Evolutionary conservation across 345 rosid species (phyloP).

Genomic region (Crucihimalaya himalaica): DNA sequence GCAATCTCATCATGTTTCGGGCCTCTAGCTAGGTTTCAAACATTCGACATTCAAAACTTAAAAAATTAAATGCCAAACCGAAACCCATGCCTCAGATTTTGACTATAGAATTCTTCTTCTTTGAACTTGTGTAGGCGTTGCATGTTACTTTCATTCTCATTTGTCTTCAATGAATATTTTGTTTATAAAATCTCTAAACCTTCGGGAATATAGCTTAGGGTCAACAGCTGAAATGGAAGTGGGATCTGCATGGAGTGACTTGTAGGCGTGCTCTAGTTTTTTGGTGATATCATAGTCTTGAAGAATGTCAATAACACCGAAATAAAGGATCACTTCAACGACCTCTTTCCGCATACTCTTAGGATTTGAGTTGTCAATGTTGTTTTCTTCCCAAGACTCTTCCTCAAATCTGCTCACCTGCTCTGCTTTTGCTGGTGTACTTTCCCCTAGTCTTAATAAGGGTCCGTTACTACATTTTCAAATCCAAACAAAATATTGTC

Average conservation of each 20-base stretch:
- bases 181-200: constrained; percentile 62
- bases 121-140: constrained; percentile 10
- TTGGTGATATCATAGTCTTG: constrained; percentile 71
- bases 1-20: constrained; percentile 2
- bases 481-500: background rate
- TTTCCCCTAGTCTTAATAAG: constrained; percentile 51
- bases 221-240: constrained; percentile 70
- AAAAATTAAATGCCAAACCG: constrained; percentile 24
- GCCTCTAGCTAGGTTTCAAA: constrained; percentile 4
- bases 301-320: constrained; percentile 65
- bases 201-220: constrained; percentile 63
- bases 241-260: constrained; percentile 62
- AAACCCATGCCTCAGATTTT: constrained; percentile 14
- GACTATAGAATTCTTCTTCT: background rate
- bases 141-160: constrained; percentile 22
- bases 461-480: constrained; percentile 50
- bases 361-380: constrained; percentile 31
- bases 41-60: constrained; percentile 16
- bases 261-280: constrained; percentile 70
- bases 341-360: constrained; percentile 40
- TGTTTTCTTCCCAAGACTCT: constrained; percentile 33
- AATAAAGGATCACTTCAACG: constrained; percentile 57
- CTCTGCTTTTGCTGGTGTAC: constrained; percentile 61
- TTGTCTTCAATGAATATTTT: constrained; percentile 60
- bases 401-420: constrained; percentile 46